A percentile compares a stretch with the other conserved stretches of the same genome.
Evolutionary conservation across 2,329 filamentous ascomycete genomes (phyloP).

Genomic region (Nothopassalora personata): DNA sequence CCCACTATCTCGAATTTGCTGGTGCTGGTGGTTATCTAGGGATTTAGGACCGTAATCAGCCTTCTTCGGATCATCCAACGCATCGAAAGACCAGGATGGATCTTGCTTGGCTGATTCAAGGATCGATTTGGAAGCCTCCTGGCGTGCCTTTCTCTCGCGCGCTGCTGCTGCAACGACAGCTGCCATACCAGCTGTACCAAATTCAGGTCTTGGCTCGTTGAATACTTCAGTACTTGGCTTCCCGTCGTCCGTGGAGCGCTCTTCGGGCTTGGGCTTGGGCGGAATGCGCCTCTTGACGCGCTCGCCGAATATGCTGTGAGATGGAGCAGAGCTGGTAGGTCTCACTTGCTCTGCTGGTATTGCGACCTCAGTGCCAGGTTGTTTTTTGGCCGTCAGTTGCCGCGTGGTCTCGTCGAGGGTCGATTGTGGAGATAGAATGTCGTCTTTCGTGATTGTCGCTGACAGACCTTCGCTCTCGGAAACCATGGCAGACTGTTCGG

Average conservation of each 20-base stretch:
- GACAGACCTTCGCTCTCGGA: conserved; percentile 16
- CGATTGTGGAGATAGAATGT: background rate
- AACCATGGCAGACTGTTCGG: conserved; percentile 15
- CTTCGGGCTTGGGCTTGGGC: conserved; percentile 2
- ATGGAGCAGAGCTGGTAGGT: conserved; percentile 3
- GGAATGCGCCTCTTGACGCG: conserved; percentile 23
- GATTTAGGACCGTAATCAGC: background rate
- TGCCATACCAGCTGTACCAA: conserved; percentile 7
- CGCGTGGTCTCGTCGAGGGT: background rate
- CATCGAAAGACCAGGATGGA: conserved; percentile 20
- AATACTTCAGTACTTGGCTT: conserved; percentile 4
- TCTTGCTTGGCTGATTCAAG: conserved; percentile 1
- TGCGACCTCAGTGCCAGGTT: background rate
- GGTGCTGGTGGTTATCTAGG: conserved; percentile 12
- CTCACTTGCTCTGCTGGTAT: background rate
- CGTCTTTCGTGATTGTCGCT: conserved; percentile 1
- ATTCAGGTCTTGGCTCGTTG: conserved; percentile 1
- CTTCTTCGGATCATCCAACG: conserved; percentile 7
- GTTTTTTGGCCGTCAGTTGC: conserved; percentile 1
- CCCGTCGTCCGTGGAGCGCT: background rate
- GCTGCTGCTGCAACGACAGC: conserved; percentile 8
- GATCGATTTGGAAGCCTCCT: background rate
- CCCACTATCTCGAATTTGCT: conserved; percentile 39
- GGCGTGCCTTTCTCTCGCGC: conserved; percentile 2
- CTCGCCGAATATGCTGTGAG: conserved; percentile 19